Evolutionary conservation across 148 eudicot species (phyloP).

Genomic region (Rhododendron griersonianum): DNA sequence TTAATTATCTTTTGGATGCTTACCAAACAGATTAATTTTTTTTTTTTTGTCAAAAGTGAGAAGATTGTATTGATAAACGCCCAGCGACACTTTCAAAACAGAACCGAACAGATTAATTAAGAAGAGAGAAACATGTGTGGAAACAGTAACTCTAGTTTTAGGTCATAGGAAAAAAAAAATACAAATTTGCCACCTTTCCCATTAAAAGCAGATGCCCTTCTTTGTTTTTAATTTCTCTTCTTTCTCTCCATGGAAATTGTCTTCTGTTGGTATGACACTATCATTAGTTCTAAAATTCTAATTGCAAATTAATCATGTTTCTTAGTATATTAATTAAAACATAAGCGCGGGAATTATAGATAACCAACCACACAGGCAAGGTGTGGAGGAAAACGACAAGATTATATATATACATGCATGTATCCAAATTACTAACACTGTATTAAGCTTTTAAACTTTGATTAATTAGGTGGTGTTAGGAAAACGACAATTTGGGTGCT

Average conservation of each 20-base stretch:
- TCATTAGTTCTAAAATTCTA: neutral
- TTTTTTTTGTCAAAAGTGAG: too few relatives aligned
- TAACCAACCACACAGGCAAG: neutral
- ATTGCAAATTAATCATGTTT: neutral
- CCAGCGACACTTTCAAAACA: too few relatives aligned
- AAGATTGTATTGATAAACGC: too few relatives aligned
- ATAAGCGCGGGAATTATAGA: neutral
- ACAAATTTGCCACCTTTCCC: neutral
- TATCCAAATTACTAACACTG: neutral
- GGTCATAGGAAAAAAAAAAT: neutral
- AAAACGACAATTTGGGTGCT: neutral
- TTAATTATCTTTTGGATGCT: too few relatives aligned
- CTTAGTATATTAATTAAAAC: neutral
- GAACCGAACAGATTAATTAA: too few relatives aligned
- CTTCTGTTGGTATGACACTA: slow-evolving; percentile 1
- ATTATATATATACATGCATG: neutral
- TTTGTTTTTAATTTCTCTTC: neutral
- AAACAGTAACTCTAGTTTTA: neutral
- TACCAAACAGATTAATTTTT: too few relatives aligned
- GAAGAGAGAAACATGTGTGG: neutral
- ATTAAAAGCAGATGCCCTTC: neutral
- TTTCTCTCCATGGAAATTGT: neutral
- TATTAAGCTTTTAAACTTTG: neutral
- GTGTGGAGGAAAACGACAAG: neutral
- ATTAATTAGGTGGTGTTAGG: neutral